Base-by-base conservation (phyloP, 2,329 filamentous ascomycete genomes). In the Alternaria incomplexa region DNA sequence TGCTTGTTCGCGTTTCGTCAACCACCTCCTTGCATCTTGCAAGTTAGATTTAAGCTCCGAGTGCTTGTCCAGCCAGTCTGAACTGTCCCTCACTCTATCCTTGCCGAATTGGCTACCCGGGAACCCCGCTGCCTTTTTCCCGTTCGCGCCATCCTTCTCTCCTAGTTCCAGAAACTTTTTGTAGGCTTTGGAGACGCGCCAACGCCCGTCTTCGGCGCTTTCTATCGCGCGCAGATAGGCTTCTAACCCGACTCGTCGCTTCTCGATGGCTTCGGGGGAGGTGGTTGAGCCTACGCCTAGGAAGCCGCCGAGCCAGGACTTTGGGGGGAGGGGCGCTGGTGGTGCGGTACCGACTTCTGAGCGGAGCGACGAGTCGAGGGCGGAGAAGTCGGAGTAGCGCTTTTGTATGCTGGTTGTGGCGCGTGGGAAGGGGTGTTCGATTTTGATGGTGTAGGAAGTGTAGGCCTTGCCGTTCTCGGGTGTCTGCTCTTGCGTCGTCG, bases 311-410 rank as follows among this genome's bases (percentile, higher is more conserved):
- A 95, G 87, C 91, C 91, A 96, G 50, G 89, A 89, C 77, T 96
- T 96, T 13, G 82, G 82, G 1, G 92, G 92, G 2, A 95, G 83
- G 0, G 90, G 82, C 1, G 84, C 83, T 0, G 92, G 92, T 8
- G 92, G 91, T 20, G 90, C 79, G 22, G 83, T 75, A 70, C 89
- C 88, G 60, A 90, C 86, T 53, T 88, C 83, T 44, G 85, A 81
- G 20, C 84, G 83, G 9, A 96, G 85, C 5, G 86, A 81, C 28
- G 83, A 79, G 81, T 96, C 88, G 15, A 96, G 88, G 50, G 84
- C 78, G 58, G 84, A 83, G 75, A 96, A 96, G 77, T 96, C 92
- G 56, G 90, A 93, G 83, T 95, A 96, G 72, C 92, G 91, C 80
- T 94, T 95, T 73, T 90, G 88, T 6, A 93, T 85, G 67, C 91